Base-by-base conservation (phyloP, 768 basidiomycete genomes). In the Pluteus cervinus region DNA sequence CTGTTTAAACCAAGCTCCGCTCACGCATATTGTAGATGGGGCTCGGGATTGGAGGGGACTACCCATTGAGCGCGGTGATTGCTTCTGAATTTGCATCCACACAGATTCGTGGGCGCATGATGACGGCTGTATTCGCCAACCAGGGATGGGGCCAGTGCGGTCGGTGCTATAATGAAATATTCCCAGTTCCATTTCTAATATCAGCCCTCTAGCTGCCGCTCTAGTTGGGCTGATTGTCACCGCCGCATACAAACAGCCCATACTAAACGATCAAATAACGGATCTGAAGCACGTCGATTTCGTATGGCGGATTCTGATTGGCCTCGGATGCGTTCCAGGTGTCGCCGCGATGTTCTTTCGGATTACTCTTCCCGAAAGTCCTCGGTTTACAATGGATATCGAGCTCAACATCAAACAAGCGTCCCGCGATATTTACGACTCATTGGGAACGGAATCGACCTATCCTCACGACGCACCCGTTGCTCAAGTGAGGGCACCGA, bases 141-240 rank as follows among this genome's bases (percentile, higher is more conserved):
- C 80, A 86, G 56, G 86, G 85, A 9, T 86, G 83, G 82, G 85
- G 86, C 21, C 76, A 68, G 28, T 68, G 88, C 38, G n/a, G n/a
- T n/a, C n/a, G n/a, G n/a, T n/a, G n/a, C n/a, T n/a, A n/a, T n/a
- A n/a, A n/a, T n/a, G n/a, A n/a, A n/a, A n/a, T n/a, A n/a, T n/a
- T n/a, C n/a, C n/a, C n/a, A n/a, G n/a, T n/a, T n/a, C n/a, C n/a
- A n/a, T n/a, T n/a, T n/a, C n/a, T n/a, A n/a, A n/a, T n/a, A n/a
- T n/a, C n/a, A n/a, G n/a, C n/a, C n/a, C n/a, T n/a, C n/a, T n/a
- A n/a, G n/a, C n/a, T n/a, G n/a, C n/a, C n/a, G n/a, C n/a, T n/a
- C n/a, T n/a, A n/a, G n/a, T n/a, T n/a, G n/a, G n/a, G n/a, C n/a
- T n/a, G n/a, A n/a, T n/a, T n/a, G n/a, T n/a, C n/a, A n/a, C n/a